Conservation (phyloP, 306 rosid species). For the Fragaria ananassa region DNA sequence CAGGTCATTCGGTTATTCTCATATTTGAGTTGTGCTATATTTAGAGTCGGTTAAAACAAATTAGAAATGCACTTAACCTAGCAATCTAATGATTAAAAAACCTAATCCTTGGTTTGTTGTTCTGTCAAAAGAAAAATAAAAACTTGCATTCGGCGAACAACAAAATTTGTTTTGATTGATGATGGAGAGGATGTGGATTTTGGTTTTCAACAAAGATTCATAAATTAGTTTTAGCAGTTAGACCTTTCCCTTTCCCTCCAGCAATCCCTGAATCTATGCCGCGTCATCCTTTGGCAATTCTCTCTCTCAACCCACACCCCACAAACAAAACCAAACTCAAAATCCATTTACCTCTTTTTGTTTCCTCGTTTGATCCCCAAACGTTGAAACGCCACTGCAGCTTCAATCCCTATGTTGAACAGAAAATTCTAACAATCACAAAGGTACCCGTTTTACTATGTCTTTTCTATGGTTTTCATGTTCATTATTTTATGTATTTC, state of each 20-base stretch:
- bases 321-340: conserved; percentile 43
- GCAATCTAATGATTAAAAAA: too few relatives aligned
- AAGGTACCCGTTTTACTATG: conserved; percentile 37
- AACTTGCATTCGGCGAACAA: too few relatives aligned
- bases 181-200: neutral
- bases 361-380: conserved; percentile 29
- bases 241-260: conserved; percentile 15
- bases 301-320: conserved; percentile 28
- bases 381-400: conserved; percentile 22
- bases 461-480: neutral
- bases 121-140: too few relatives aligned
- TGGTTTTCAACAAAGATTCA: neutral
- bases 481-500: neutral
- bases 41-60: too few relatives aligned
- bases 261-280: conserved; percentile 32
- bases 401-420: conserved; percentile 19
- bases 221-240: conserved; percentile 25
- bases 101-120: too few relatives aligned
- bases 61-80: too few relatives aligned
- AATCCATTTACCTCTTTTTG: conserved; percentile 40
- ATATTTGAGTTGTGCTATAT: too few relatives aligned
- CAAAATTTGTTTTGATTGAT: neutral
- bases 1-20: too few relatives aligned
- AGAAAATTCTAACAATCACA: conserved; percentile 11
- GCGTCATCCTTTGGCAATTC: conserved; percentile 44